Conservation (phyloP, 129 eudicot species). For the Saposhnikovia divaricata region DNA sequence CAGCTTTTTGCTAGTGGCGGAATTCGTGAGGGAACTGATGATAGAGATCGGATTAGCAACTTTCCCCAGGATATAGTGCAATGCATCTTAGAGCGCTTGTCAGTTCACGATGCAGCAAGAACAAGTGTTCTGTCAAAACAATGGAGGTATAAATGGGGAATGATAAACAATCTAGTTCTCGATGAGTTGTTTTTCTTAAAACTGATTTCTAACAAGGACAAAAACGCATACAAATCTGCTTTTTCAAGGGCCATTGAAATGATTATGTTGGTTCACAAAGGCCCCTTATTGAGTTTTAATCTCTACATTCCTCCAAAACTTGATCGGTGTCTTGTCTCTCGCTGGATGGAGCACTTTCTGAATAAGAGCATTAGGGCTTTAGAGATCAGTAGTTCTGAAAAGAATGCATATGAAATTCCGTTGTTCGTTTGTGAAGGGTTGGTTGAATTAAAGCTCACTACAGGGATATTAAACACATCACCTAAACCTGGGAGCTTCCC, state of each 20-base stretch:
- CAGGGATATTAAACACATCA: not conserved
- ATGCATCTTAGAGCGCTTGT: not conserved
- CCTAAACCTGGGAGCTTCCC: not conserved
- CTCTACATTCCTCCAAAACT: not conserved
- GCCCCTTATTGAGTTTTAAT: not conserved
- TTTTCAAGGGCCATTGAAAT: not conserved
- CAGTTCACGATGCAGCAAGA: not conserved
- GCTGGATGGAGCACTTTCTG: not conserved
- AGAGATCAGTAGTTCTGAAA: not conserved
- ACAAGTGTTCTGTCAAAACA: not conserved
- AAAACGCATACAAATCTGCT: not conserved
- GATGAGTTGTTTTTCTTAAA: not conserved
- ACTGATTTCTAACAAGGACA: not conserved
- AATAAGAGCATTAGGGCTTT: not conserved
- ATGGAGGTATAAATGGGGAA: not conserved
- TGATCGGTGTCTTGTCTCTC: not conserved
- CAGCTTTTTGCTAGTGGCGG: too few relatives aligned
- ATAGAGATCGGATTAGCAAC: not conserved
- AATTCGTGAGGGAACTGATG: constrained; percentile 10
- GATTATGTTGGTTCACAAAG: not conserved
- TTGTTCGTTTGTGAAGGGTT: not conserved
- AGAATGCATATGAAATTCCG: not conserved
- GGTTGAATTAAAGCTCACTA: not conserved
- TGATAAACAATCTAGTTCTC: not conserved
- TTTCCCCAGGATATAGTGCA: too few relatives aligned